Base-by-base conservation (phyloP, 108 stramenopile species). In the Asterionellopsis glacialis region DNA sequence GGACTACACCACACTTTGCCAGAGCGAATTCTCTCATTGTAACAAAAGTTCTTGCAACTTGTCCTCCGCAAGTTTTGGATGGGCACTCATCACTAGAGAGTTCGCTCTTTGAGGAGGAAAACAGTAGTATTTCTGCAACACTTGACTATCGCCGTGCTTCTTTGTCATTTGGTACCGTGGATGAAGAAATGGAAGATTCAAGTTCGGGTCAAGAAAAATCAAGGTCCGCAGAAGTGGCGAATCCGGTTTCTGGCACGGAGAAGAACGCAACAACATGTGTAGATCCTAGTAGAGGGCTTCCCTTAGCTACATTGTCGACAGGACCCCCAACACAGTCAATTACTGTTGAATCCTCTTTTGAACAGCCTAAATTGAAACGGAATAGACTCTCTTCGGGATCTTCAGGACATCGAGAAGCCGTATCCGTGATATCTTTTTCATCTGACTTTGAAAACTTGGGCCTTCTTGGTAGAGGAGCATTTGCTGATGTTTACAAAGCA, bases 401-500 rank as follows among this genome's bases (percentile, higher is more conserved):
- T 33, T 33, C 33, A 33, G 47, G 47, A 48, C 1, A 5, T 9
- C 19, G 47, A 48, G 47, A 48, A 48, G 47, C 21, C 25, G 44
- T 56, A 27, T 54, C 73, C 1, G 48, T 73, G 11, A 57, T 84
- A 18, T 81, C 82, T 50, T 80, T 90, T 54, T 56, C 66, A 28
- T 64, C 69, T 12, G 73, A 81, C 55, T 93, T 93, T 64, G 74
- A 82, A 19, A 84, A 83, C 61, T 55, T 87, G 22, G 55, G 82
- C 0, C 60, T 69, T 28, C 67, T 93, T 19, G 91, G 91, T 15
- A 83, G 80, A 51, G 91, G 91, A 19, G 70, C 87, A 22, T 89
- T 89, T 65, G 87, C 87, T 1, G 88, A 89, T 51, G 91, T 89
- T 0, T 88, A 82, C 77, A 89, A 89, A 65, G 91, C 85, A n/a